These are phyloP conservation scores for Tetracladium marchalianum DNA, from an alignment of 495 filamentous ascomycete species.

Conservation along the genomic window DNA sequence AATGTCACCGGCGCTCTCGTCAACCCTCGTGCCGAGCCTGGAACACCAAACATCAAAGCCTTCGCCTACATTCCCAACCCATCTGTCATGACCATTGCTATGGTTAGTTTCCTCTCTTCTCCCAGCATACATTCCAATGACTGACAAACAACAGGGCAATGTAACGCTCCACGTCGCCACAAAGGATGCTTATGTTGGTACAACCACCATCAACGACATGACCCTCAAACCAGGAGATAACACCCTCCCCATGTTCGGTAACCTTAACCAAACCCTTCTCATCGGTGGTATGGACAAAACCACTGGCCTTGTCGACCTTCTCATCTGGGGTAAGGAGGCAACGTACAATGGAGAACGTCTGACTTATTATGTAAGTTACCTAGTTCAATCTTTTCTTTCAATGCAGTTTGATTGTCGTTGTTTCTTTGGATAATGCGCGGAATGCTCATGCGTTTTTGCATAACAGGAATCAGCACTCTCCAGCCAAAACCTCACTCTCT, in stretches of 20 bases:
- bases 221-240: conserved; percentile 32
- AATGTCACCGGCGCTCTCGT: conserved; percentile 26
- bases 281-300: neutral
- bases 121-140: neutral
- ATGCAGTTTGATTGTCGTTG: neutral
- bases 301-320: conserved; percentile 4
- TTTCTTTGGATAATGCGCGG: neutral
- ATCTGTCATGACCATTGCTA: conserved; percentile 49
- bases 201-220: conserved; percentile 25
- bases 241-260: conserved; percentile 23
- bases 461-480: conserved; percentile 11
- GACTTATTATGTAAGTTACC: conserved; percentile 32
- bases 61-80: conserved; percentile 60
- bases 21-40: too few species aligned
- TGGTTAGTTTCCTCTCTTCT: conserved; percentile 37
- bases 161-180: conserved; percentile 28
- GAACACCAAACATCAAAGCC: conserved; percentile 54
- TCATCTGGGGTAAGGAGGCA: conserved; percentile 7
- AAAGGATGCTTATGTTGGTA: conserved; percentile 16
- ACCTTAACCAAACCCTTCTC: conserved; percentile 10
- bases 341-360: conserved; percentile 15
- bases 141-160: conserved; percentile 21
- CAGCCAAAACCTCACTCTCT: conserved; percentile 11
- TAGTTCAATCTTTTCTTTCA: neutral
- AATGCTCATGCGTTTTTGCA: neutral